Conservation (phyloP, 805 yeast genomes). For the Candida broadrunensis region DNA sequence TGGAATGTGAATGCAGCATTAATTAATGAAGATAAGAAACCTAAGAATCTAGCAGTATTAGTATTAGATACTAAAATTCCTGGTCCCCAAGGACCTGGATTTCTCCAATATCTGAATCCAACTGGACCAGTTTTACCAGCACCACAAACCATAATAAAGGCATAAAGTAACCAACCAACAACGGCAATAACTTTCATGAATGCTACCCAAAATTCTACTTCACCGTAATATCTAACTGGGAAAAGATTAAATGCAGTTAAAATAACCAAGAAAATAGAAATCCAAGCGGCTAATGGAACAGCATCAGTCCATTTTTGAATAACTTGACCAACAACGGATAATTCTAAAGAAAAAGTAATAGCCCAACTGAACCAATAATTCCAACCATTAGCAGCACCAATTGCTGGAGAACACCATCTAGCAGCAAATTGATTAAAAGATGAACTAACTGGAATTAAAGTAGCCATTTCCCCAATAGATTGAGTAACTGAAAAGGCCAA, state of each 20-base stretch:
- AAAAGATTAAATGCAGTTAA: constrained; percentile 54
- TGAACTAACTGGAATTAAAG: constrained; percentile 66
- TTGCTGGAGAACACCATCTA: constrained; percentile 64
- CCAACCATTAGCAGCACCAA: constrained; percentile 73
- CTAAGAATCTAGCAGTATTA: constrained; percentile 59
- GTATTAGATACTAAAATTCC: constrained; percentile 50
- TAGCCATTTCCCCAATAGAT: constrained; percentile 78
- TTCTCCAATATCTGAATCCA: constrained; percentile 78
- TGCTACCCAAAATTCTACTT: constrained; percentile 74
- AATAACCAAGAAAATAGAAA: constrained; percentile 59
- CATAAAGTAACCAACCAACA: constrained; percentile 66
- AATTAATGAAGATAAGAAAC: constrained; percentile 67
- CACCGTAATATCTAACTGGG: constrained; percentile 73
- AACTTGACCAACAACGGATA: constrained; percentile 67
- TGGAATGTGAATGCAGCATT: constrained; percentile 79
- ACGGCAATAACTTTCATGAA: constrained; percentile 65
- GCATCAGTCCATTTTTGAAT: constrained; percentile 64
- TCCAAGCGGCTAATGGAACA: constrained; percentile 74
- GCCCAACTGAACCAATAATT: constrained; percentile 79
- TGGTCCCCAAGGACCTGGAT: constrained; percentile 75
- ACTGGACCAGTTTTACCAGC: constrained; percentile 68
- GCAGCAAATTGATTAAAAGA: constrained; percentile 71
- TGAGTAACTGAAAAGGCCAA: constrained; percentile 67
- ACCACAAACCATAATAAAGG: constrained; percentile 71
- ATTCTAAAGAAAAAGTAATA: constrained; percentile 70